These are phyloP conservation scores for Mycosarcoma mackinlayi DNA, from an alignment of 1,284 basidiomycete species.

Conservation along the genomic window DNA sequence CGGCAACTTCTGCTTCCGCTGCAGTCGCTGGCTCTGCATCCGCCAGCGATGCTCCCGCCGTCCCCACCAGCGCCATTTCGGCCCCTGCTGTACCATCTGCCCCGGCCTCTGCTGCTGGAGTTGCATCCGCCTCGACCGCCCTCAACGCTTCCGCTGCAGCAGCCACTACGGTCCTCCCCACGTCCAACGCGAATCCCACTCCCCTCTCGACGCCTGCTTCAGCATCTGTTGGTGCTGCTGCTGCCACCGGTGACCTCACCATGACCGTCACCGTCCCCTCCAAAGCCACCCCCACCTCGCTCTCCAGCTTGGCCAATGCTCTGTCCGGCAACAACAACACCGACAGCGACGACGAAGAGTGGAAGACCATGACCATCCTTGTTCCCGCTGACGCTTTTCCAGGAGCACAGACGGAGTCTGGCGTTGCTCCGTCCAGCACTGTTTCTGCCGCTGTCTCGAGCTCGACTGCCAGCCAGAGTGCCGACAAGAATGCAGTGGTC, in stretches of 20 bases:
- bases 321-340: constrained; percentile 6
- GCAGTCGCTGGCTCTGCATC: constrained; percentile 11
- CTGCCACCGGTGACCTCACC: constrained; percentile 19
- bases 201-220: not conserved
- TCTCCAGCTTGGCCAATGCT: constrained; percentile 14
- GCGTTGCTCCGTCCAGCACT: constrained; percentile 3
- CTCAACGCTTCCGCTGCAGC: constrained; percentile 28
- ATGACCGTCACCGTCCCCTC: constrained; percentile 42
- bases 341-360: constrained; percentile 15
- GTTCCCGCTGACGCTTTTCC: constrained; percentile 40
- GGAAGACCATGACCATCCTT: constrained; percentile 49
- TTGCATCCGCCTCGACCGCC: too few species aligned
- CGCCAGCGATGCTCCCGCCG: not conserved
- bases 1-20: constrained; percentile 5
- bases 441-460: constrained; percentile 8
- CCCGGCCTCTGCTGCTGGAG: constrained; percentile 1
- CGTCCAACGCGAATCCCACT: constrained; percentile 11
- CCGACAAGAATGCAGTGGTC: not conserved
- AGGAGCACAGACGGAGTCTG: constrained; percentile 18
- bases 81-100: constrained; percentile 17
- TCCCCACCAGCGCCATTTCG: not conserved
- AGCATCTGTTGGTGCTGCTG: not conserved
- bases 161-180: constrained; percentile 18
- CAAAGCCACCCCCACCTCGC: constrained; percentile 22
- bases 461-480: constrained; percentile 7